Evolutionary conservation across 2,329 filamentous ascomycete genomes (phyloP), one percentile per base, ranked within the genome.

Genomic region (Lasiodiplodia sp.): DNA sequence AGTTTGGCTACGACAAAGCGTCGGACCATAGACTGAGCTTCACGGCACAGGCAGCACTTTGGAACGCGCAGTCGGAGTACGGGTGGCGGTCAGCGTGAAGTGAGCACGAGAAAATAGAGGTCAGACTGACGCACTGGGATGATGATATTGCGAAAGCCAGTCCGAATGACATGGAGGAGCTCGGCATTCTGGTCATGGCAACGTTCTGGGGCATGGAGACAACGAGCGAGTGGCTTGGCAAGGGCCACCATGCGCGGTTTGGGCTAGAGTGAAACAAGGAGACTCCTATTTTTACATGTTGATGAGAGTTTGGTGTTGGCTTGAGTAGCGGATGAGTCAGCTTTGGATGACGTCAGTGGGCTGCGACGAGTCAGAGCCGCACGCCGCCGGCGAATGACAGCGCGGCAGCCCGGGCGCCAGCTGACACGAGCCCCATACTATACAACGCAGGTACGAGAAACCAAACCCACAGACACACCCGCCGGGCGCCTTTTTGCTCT

Each of bases 141-240:
- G 68, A 70, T 14, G 55, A 40, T 4, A 70, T 72, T 12, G 63
- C 28, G 51, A 56, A 60, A 14, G 70, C 71, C 2, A 51, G 28
- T 6, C 69, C 71, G 28, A 38, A n/a, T 0, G 71, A 72, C 51
- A 0, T 73, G 40, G 72, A 73, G 16, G 70, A 73, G 67, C 66
- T 72, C 2, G 69, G 71, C n/a, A 69, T 71, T 10, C 34, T 72
- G 44, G 40, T 70, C 0, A 71, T 73, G 71, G 64, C 53, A 8
- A 72, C 70, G 69, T 37, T 71, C 11, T 68, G 68, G 69, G 72
- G 71, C 1, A 8, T 70, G 23, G 60, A 66, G 10, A 8, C 57
- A 6, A 69, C 70, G 4, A 38, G 16, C 47, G 49, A 21, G 8
- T 73, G 71, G 72, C 34, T 73, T 40, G 70, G 60, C 18, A 37